Percentiles rank a stretch among this genome's conserved stretches.
Conservation (phyloP, 306 rosid genomes). For the Clitoria ternatea region DNA sequence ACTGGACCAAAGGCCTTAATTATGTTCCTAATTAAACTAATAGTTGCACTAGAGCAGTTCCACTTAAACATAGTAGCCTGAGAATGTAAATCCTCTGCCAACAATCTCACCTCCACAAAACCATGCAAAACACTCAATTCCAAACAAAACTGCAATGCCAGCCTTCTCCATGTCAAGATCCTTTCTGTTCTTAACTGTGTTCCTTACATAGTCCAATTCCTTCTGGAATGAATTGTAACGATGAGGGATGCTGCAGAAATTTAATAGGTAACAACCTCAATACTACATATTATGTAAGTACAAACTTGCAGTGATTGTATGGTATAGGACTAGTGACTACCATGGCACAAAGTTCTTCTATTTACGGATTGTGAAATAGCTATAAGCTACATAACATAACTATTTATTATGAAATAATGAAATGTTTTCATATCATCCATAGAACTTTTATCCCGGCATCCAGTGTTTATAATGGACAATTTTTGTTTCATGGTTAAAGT, state of each 20-base stretch:
- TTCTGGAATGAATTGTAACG: slow-evolving; percentile 39
- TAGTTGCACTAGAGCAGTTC: background rate
- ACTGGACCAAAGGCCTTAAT: background rate
- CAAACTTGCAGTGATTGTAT: background rate
- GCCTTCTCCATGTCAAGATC: slow-evolving; percentile 33
- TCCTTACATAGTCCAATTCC: slow-evolving; percentile 35
- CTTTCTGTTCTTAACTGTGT: slow-evolving; percentile 25
- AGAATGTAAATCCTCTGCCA: slow-evolving; percentile 50
- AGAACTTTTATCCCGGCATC: background rate
- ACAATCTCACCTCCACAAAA: slow-evolving; percentile 48
- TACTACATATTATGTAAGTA: background rate
- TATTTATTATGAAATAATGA: background rate
- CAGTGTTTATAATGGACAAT: background rate
- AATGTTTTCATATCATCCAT: background rate
- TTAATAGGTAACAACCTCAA: slow-evolving; percentile 5
- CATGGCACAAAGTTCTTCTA: background rate
- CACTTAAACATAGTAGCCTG: slow-evolving; percentile 43
- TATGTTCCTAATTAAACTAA: slow-evolving; percentile 7
- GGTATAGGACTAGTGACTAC: background rate
- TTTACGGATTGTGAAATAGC: background rate
- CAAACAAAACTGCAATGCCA: slow-evolving; percentile 41
- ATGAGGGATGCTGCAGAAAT: slow-evolving; percentile 42
- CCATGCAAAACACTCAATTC: slow-evolving; percentile 54
- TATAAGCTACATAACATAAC: background rate
- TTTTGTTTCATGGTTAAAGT: background rate